Conservation (phyloP, 148 eudicot genomes). For the Silene uniflora region DNA sequence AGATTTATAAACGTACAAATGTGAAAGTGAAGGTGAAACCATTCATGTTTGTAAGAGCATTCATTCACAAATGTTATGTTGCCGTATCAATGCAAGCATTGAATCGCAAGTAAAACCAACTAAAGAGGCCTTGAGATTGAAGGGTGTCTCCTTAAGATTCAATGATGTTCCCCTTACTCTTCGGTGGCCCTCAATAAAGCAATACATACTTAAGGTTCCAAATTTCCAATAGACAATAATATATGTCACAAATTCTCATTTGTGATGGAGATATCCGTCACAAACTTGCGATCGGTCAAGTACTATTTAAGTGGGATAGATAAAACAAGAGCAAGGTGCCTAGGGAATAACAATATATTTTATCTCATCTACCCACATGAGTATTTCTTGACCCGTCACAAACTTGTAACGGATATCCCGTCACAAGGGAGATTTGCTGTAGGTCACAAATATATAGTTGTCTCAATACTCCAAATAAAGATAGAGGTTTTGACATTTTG, state of each 20-base stretch:
- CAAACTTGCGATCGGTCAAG: too few relatives aligned
- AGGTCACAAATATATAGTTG: background rate
- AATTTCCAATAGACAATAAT: too few relatives aligned
- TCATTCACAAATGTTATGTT: background rate
- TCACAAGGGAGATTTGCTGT: too few relatives aligned
- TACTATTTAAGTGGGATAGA: too few relatives aligned
- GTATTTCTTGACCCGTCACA: too few relatives aligned
- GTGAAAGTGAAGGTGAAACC: background rate
- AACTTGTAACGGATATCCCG: too few relatives aligned
- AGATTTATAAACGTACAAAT: background rate
- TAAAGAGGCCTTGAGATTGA: conserved; percentile 7
- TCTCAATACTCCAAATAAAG: background rate
- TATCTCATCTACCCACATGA: too few relatives aligned
- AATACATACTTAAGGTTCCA: background rate
- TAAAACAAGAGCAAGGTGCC: too few relatives aligned
- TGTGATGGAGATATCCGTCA: too few relatives aligned
- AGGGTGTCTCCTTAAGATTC: conserved; percentile 7
- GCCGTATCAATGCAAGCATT: background rate
- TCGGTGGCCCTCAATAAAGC: background rate
- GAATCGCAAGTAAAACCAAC: background rate
- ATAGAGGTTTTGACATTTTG: too few relatives aligned
- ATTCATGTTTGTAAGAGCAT: background rate
- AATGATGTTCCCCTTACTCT: conserved; percentile 9
- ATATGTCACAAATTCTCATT: too few relatives aligned
- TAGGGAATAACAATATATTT: too few relatives aligned